These are phyloP conservation scores for Ganoderma boninense DNA, from an alignment of 1,284 basidiomycete genomes.

Conservation along the genomic window DNA sequence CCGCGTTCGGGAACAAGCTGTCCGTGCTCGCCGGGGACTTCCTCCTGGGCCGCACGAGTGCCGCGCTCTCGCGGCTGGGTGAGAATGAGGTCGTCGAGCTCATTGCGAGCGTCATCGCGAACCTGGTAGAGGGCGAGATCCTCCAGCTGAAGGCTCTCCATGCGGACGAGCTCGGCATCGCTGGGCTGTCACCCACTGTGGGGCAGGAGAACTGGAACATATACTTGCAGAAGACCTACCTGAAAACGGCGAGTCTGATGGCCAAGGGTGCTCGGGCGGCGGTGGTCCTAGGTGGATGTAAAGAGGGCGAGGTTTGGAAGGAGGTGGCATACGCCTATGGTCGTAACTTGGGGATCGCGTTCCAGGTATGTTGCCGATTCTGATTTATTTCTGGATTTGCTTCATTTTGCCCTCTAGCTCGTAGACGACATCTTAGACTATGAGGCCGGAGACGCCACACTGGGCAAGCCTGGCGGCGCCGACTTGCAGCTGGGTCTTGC, in stretches of 20 bases:
- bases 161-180: slow-evolving; percentile 43
- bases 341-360: slow-evolving; percentile 90
- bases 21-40: slow-evolving; percentile 96
- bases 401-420: slow-evolving; percentile 60
- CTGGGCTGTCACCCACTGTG: slow-evolving; percentile 36
- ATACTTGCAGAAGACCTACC: slow-evolving; percentile 94
- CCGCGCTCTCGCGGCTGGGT: slow-evolving; percentile 88
- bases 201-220: slow-evolving; percentile 77
- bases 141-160: slow-evolving; percentile 78
- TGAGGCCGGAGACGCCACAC: slow-evolving; percentile 68
- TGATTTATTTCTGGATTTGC: neutral
- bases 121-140: slow-evolving; percentile 97
- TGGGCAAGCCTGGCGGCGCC: slow-evolving; percentile 89
- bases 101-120: slow-evolving; percentile 91
- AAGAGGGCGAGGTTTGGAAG: slow-evolving; percentile 85
- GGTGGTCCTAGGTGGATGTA: slow-evolving; percentile 90
- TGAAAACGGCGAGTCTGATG: slow-evolving; percentile 97
- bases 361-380: slow-evolving; percentile 74
- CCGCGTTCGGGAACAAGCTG: slow-evolving; percentile 95
- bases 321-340: slow-evolving; percentile 96
- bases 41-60: slow-evolving; percentile 90
- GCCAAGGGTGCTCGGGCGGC: slow-evolving; percentile 92
- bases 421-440: slow-evolving; percentile 95
- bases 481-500: slow-evolving; percentile 90
- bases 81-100: slow-evolving; percentile 93